Evolutionary conservation across 164 flowering plant genomes (phyloP).

Genomic region (Stephania yunnanensis): DNA sequence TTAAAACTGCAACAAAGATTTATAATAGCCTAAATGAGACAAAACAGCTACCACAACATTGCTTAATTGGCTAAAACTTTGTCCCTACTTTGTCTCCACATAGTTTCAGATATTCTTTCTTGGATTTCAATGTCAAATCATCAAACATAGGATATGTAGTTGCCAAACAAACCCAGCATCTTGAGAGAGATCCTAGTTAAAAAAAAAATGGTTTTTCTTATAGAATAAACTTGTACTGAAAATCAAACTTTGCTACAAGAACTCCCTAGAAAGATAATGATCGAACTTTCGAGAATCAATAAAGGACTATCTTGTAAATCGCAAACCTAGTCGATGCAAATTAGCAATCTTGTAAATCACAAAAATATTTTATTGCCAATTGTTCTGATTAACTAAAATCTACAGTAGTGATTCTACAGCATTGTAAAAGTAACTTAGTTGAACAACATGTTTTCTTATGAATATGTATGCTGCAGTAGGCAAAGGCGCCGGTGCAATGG

Average conservation of each 20-base stretch:
- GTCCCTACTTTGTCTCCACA: neutral
- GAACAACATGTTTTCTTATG: too few relatives aligned
- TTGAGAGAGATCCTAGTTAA: neutral
- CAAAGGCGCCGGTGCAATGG: too few relatives aligned
- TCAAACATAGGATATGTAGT: neutral
- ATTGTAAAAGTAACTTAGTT: too few relatives aligned
- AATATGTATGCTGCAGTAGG: too few relatives aligned
- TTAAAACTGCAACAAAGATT: too few relatives aligned
- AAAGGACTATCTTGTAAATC: neutral
- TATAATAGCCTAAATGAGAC: too few relatives aligned
- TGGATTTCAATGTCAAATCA: neutral
- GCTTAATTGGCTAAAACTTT: neutral
- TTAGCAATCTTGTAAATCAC: too few relatives aligned
- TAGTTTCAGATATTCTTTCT: neutral
- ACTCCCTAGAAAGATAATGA: too few relatives aligned
- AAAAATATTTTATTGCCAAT: too few relatives aligned
- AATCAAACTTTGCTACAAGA: neutral
- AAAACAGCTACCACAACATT: neutral
- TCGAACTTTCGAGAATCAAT: neutral
- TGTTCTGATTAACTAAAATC: too few relatives aligned
- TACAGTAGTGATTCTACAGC: too few relatives aligned
- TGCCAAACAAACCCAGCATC: neutral
- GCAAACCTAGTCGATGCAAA: neutral
- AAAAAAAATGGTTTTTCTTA: too few relatives aligned
- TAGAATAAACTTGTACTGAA: neutral